Conservation (phyloP, 495 filamentous ascomycete species). For the Sphaerosporella brunnea region DNA sequence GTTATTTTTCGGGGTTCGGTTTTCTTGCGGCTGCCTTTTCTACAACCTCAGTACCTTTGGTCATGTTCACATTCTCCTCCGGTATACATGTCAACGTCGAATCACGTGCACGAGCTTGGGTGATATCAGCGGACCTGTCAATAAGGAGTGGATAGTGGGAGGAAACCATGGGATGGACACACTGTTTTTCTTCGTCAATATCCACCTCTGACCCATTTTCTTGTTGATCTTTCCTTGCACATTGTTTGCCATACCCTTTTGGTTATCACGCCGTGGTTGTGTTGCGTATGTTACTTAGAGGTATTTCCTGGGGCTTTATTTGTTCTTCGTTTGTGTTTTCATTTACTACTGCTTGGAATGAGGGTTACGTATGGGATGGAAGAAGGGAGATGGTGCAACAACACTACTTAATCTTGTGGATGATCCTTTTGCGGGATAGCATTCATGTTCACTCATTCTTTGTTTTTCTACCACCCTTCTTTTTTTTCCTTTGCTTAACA, state of each 20-base stretch:
- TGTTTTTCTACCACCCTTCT: no score
- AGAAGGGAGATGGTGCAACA: no score
- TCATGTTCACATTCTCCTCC: background rate
- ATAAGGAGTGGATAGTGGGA: background rate
- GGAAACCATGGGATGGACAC: background rate
- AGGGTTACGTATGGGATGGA: no score
- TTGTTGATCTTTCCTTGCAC: slow-evolving; percentile 1
- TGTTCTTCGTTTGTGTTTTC: no score
- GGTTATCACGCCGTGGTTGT: no score
- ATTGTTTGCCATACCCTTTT: background rate
- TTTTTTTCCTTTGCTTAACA: no score
- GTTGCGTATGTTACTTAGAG: no score
- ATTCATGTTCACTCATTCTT: no score
- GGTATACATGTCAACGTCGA: background rate
- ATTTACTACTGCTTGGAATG: no score
- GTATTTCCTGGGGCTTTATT: no score
- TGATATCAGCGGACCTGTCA: background rate
- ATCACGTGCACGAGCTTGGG: slow-evolving; percentile 1
- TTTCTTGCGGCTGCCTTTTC: background rate
- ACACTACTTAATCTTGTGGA: no score
- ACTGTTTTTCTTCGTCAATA: background rate
- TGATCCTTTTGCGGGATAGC: no score
- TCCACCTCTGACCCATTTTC: background rate
- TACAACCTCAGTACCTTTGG: background rate
- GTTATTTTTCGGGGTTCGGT: background rate